Percentiles rank a stretch among this genome's conserved stretches.
Evolutionary conservation across 768 basidiomycete species (phyloP).

Genomic region (Termitomyces sp.): DNA sequence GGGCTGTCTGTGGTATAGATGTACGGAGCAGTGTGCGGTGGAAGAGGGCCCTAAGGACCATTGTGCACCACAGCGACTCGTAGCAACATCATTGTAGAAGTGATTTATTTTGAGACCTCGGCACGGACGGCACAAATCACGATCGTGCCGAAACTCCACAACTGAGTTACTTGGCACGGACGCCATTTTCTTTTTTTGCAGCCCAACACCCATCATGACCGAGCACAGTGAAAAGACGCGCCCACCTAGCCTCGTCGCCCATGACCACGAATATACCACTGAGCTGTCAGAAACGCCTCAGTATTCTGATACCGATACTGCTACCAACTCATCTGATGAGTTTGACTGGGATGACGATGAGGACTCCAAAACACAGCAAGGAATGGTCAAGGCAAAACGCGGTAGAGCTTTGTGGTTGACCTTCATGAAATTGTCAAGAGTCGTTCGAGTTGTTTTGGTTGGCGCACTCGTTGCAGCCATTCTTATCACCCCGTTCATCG

Average conservation of each 20-base stretch:
- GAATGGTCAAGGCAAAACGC: conserved; percentile 49
- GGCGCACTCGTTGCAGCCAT: conserved; percentile 59
- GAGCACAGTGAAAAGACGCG: conserved; percentile 9
- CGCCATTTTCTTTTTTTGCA: conserved; percentile 6
- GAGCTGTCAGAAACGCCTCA: conserved; percentile 14
- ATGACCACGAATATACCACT: conserved; percentile 23
- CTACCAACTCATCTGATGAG: conserved; percentile 62
- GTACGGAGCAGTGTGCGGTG: background rate
- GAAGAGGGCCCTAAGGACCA: background rate
- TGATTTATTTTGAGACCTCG: background rate
- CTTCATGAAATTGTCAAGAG: conserved; percentile 65
- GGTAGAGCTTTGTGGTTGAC: conserved; percentile 59
- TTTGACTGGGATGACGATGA: conserved; percentile 76
- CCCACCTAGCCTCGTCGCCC: conserved; percentile 7
- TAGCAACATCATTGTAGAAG: background rate
- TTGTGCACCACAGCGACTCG: background rate
- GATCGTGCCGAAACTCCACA: conserved; percentile 7
- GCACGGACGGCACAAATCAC: conserved; percentile 4
- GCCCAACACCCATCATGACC: conserved; percentile 5
- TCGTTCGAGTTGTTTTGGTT: conserved; percentile 56
- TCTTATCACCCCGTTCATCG: conserved; percentile 66
- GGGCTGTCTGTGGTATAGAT: background rate
- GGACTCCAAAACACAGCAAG: conserved; percentile 28
- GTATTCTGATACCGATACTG: conserved; percentile 40
- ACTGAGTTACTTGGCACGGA: background rate